These are phyloP conservation scores for Coemansia reversa DNA, from an alignment of 192 early-diverging fungal genomes.

Conservation along the genomic window DNA sequence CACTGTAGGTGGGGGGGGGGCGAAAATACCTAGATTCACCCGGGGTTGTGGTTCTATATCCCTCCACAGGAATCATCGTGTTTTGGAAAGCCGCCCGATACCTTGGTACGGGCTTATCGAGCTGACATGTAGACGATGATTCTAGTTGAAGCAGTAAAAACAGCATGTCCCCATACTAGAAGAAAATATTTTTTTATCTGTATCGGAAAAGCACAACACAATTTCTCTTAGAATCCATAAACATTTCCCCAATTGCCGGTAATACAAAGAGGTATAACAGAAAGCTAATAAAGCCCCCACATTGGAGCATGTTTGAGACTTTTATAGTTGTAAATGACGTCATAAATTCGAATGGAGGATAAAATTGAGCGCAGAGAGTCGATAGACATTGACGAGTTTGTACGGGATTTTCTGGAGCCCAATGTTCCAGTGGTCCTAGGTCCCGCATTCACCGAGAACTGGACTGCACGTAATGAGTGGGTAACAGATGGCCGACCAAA, in stretches of 20 bases:
- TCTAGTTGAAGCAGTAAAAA: neutral
- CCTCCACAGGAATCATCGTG: neutral
- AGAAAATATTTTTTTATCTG: neutral
- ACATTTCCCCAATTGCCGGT: neutral
- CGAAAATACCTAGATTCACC: neutral
- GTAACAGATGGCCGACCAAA: conserved; percentile 23
- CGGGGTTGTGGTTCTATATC: neutral
- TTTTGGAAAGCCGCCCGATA: neutral
- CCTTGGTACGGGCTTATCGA: neutral
- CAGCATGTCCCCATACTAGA: neutral
- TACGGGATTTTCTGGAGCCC: conserved; percentile 23
- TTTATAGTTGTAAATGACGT: neutral
- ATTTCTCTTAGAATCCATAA: neutral
- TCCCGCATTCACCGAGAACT: conserved; percentile 22
- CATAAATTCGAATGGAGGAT: neutral
- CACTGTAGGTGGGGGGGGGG: neutral
- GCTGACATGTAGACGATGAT: neutral
- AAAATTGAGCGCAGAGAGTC: conserved; percentile 30
- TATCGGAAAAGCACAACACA: neutral
- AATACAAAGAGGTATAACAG: neutral
- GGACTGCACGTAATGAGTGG: conserved; percentile 64
- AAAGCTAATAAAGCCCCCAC: neutral
- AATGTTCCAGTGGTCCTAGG: conserved; percentile 39
- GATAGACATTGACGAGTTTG: conserved; percentile 38
- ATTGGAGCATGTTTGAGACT: neutral